A percentile compares a stretch with the other conserved stretches of the same genome.
Evolutionary conservation across 179 eudicot genomes (phyloP).

Genomic region (Corrigiola litoralis): DNA sequence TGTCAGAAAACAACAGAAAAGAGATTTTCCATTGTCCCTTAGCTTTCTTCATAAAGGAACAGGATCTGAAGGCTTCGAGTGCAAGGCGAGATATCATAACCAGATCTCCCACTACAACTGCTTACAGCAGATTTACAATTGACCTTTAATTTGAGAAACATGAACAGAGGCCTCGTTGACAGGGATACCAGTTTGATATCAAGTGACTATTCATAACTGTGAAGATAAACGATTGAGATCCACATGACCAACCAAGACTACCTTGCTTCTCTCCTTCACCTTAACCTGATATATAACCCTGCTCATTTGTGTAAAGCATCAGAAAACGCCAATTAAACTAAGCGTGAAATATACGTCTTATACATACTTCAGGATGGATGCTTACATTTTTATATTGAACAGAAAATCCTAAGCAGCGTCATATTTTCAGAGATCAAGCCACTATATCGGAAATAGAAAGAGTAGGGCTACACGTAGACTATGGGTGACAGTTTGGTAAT

Average conservation of each 20-base stretch:
- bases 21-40: background rate
- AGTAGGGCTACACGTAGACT: no score
- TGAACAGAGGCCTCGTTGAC: background rate
- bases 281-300: conserved; percentile 84
- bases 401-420: no score
- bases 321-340: no score
- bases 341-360: no score
- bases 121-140: background rate
- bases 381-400: no score
- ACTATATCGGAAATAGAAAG: no score
- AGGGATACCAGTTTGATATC: background rate
- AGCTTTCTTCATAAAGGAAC: background rate
- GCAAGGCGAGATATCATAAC: background rate
- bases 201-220: conserved; percentile 39
- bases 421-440: no score
- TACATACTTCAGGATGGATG: no score
- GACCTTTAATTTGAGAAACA: background rate
- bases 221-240: conserved; percentile 51
- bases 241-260: conserved; percentile 72
- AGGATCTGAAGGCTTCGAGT: background rate
- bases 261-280: conserved; percentile 80
- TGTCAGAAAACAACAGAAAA: background rate
- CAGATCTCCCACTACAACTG: background rate
- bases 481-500: no score
- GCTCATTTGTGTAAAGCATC: conserved; percentile 22